These are phyloP conservation scores for Fragaria iinumae DNA, from an alignment of 306 rosid genomes.

Conservation along the genomic window DNA sequence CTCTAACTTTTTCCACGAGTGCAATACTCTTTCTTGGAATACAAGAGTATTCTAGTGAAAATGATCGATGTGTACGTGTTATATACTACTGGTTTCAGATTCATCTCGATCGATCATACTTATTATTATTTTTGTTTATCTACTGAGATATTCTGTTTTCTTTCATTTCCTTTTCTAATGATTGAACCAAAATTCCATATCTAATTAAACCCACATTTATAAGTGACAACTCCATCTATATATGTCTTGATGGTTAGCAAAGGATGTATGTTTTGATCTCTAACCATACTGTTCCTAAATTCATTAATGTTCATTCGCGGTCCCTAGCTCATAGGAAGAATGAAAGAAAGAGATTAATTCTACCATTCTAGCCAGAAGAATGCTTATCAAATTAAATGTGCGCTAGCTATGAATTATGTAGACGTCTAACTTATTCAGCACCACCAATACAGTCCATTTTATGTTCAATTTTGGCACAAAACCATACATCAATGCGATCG, in stretches of 20 bases:
- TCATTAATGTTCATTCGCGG: constrained; percentile 17
- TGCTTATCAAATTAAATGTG: constrained; percentile 26
- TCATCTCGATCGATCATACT: background rate
- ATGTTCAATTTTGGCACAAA: constrained; percentile 21
- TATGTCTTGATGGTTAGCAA: constrained; percentile 5
- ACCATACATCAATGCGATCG: background rate
- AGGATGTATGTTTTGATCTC: constrained; percentile 1
- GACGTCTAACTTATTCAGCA: constrained; percentile 34
- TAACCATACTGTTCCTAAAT: background rate
- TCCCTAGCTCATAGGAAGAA: background rate
- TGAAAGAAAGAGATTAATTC: constrained; percentile 14
- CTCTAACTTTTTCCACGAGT: background rate
- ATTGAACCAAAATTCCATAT: background rate
- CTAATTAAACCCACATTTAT: background rate
- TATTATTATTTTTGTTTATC: background rate
- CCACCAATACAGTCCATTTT: constrained; percentile 24
- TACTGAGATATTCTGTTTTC: background rate
- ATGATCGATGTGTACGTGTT: background rate
- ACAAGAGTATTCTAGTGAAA: constrained; percentile 4
- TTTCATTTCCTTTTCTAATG: background rate
- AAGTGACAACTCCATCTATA: constrained; percentile 2
- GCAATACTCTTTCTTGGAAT: background rate
- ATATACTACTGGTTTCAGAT: background rate
- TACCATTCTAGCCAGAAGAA: constrained; percentile 14
- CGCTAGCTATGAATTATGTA: constrained; percentile 13